Base-by-base conservation (phyloP, 2,329 filamentous ascomycete genomes). In the Xylariomycetidae sp. region DNA sequence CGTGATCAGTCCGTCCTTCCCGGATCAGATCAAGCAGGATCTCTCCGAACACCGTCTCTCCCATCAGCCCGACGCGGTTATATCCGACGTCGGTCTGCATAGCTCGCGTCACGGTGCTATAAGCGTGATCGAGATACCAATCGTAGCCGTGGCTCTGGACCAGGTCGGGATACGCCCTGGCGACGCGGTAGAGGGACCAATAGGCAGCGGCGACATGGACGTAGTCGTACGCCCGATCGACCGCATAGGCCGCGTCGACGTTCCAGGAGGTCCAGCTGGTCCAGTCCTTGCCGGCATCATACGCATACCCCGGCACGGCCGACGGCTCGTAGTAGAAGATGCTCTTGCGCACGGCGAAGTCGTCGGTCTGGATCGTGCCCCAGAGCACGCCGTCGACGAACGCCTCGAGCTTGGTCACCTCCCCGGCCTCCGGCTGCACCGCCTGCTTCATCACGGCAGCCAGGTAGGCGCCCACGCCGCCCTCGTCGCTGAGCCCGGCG, bases 401-500 rank as follows among this genome's bases (percentile, higher is more conserved):
- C 2, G 60, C 54, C 36, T 80, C 77, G 1, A 81, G 58, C 38
- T 70, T 68, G 0, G 59, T 45, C 1, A 80, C 52, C 40, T 80
- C 72, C 0, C 51, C 53, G 0, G 66, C 58, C 8, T 64, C 53
- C 0, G 75, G 74, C 20, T 70, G 70, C 6, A 67, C 50, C 2
- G 63, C 62, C 37, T 77, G 70, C 53, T 80, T 80, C 56, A 74
- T 66, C 2, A 66, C 57, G 0, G 71, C 69, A 0, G 74, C 71
- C 1, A 78, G 62, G 40, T 69, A 78, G 0, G 73, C 67, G 1
- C 74, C 74, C 0, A 70, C 69, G 1, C 76, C 76, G 1, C 63
- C 75, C 53, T 80, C 76, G 36, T 80, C 75, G 35, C 72, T 77
- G 1, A 80, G 59, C 0, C 76, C 76, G 1, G 74, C 66, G 4